Evolutionary conservation across 306 rosid species (phyloP).

Genomic region (Glycine latifolia): DNA sequence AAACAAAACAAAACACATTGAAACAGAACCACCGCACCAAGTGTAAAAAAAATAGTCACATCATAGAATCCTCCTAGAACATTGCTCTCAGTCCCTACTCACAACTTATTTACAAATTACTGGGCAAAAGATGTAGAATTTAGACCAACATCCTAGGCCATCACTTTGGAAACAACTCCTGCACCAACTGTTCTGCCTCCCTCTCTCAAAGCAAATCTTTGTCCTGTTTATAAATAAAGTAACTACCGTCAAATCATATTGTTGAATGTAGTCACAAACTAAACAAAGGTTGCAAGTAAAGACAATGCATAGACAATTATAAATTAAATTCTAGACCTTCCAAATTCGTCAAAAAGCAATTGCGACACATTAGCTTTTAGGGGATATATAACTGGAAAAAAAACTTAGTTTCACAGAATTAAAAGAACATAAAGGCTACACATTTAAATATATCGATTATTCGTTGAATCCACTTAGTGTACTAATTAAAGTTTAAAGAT

Average conservation of each 20-base stretch:
- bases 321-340: too few species aligned
- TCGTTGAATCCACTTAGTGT: background rate
- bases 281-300: background rate
- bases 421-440: background rate
- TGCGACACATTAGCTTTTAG: background rate
- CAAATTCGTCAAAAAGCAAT: too few species aligned
- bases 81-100: conserved; percentile 32
- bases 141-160: conserved; percentile 49
- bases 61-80: conserved; percentile 32
- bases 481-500: background rate
- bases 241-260: conserved; percentile 33
- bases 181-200: conserved; percentile 97
- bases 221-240: conserved; percentile 63
- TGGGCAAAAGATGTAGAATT: conserved; percentile 7
- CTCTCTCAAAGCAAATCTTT: conserved; percentile 90
- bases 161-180: conserved; percentile 90
- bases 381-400: conserved; percentile 1
- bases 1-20: conserved; percentile 29
- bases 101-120: conserved; percentile 44
- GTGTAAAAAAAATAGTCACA: conserved; percentile 35
- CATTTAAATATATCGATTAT: background rate
- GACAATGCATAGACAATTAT: background rate
- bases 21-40: conserved; percentile 37
- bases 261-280: background rate
- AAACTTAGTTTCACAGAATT: background rate